These are phyloP conservation scores for Cystobasidium sp. DNA, from an alignment of 1,284 basidiomycete genomes.

Conservation along the genomic window DNA sequence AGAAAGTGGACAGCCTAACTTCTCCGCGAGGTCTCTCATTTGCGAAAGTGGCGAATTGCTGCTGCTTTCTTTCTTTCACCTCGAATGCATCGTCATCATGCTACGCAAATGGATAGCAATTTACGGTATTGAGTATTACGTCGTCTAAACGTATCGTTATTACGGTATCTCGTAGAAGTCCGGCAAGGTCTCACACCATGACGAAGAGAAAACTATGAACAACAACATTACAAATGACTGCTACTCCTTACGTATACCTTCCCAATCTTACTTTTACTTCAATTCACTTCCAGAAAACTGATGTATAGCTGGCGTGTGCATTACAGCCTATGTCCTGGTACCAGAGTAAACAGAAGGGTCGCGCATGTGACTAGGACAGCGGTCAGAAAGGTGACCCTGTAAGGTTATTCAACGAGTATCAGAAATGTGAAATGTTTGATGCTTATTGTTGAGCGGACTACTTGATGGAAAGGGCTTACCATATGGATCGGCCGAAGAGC, in stretches of 20 bases:
- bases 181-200: background rate
- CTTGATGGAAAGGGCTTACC: slow-evolving; percentile 63
- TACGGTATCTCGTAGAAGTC: background rate
- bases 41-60: too few species aligned
- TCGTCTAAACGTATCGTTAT: too few species aligned
- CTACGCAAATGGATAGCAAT: too few species aligned
- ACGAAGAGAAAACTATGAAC: slow-evolving; percentile 6
- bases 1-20: background rate
- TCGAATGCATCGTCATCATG: too few species aligned
- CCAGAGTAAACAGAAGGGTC: slow-evolving; percentile 86
- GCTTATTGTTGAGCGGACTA: background rate
- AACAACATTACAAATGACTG: slow-evolving; percentile 12
- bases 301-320: background rate
- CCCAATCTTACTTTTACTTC: background rate
- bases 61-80: too few species aligned
- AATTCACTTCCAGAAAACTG: background rate
- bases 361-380: slow-evolving; percentile 71
- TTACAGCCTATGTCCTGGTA: slow-evolving; percentile 81
- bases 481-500: slow-evolving; percentile 80
- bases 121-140: too few species aligned
- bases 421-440: background rate
- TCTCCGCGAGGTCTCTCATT: too few species aligned
- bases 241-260: background rate
- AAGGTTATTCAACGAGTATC: slow-evolving; percentile 47
- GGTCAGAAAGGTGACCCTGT: slow-evolving; percentile 62